Base-by-base conservation (phyloP, 2,329 filamentous ascomycete genomes). In the Zelopaecilomyces penicillatus region DNA sequence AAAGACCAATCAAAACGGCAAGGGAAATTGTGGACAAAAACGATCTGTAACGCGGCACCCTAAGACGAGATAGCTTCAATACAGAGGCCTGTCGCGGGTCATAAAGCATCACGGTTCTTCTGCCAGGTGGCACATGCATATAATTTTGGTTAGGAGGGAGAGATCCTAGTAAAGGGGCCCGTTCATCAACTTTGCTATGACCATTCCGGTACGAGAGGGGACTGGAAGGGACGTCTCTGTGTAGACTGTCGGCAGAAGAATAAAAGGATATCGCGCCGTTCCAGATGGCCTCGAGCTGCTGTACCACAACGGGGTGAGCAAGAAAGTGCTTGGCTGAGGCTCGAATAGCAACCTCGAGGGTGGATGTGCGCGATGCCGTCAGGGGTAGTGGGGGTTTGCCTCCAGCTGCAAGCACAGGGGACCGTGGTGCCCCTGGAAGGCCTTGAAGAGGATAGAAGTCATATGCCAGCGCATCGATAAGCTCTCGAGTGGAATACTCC, bases 201-300 rank as follows among this genome's bases (percentile, higher is more conserved):
- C 53, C 57, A 37, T 60, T 60, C 27, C 51, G 50, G 36, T 52
- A 52, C 5, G 43, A 49, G 33, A 42, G 44, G 29, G 47, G 48
- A 49, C 52, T 50, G 43, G 57, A 45, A 37, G 62, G 55, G 5
- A 61, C 45, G 43, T 61, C 73, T 39, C 88, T 82, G 62, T 96
- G 91, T 27, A 96, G 69, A 52, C 78, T 85, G 62, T 96, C 90
- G 5, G 88, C 87, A 9, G 84, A 81, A 2, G 88, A 93, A 64
- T 95, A 89, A 59, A 97, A 96, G 53, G 93, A 89, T 52, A 97
- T 93, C 12, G 86, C 91, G 29, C 91, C 91, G 19, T 88, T 91
- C 91, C 91, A 97, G 50, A 97, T 95, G 37, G 89, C 90, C 64
- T 96, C 89, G n/a, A 97, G 73, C 60, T 96, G 90, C 63, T 94